Evolutionary conservation across 148 eudicot genomes (phyloP), one percentile per base, ranked within the genome.

Genomic region (Drosera capensis): DNA sequence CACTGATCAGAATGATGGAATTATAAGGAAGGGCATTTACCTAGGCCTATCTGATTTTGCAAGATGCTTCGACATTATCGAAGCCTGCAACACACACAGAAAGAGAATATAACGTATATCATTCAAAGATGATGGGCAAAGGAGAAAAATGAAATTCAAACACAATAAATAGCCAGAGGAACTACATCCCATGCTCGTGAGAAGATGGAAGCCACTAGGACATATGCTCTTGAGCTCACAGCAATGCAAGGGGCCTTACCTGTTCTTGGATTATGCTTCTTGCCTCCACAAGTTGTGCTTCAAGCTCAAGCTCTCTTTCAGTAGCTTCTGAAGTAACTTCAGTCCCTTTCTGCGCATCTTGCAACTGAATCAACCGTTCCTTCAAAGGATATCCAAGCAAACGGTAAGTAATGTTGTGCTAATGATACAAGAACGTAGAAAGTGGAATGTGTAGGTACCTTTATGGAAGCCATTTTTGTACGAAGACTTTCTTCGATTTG

Each of bases 241-340:
- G 36, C 16, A 11, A 6, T 22, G 24, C 20, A 35, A 39, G 40
- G 39, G 29, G n/a, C 17, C 30, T 20, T 81, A 92, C 99, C 94
- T 92, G 99, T 63, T 92, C 99, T 61, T 92, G 99, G 37, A 92
- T 92, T 56, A 85, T 92, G 74, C 95, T 85, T 67, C 99, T 76
- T 46, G 99, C 95, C 73, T 92, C 99, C 48, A 92, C 99, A 52
- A 92, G 82, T 65, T 92, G 94, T 29, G 99, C 95, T 70, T 92
- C 95, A 64, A 92, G 80, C 71, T 92, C 99, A 57, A 92, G 88
- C 71, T 92, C 99, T 71, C 99, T 76, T 68, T 92, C 95, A 59
- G 79, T 78, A 43, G 70, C 99, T 57, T 92, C 99, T 44, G 99
- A 78, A 63, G 82, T 74, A 23, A 85, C 94, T 56, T 92, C 99